Evolutionary conservation across 305 asterid genomes (phyloP).

Genomic region (Ilex paraguariensis): DNA sequence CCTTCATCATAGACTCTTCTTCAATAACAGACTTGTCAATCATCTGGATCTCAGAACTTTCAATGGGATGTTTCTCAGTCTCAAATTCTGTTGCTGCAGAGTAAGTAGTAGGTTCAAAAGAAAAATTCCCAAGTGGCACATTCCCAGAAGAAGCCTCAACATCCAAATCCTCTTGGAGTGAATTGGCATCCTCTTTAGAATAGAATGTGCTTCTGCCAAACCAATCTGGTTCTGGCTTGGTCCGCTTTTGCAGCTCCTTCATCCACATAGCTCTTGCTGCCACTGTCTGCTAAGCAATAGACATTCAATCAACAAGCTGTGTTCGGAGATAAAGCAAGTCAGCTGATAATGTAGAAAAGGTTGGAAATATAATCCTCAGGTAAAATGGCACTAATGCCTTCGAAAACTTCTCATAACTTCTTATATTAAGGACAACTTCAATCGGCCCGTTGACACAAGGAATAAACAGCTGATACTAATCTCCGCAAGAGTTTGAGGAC

Average conservation of each 20-base stretch:
- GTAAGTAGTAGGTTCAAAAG: constrained; percentile 29
- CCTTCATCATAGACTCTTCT: constrained; percentile 39
- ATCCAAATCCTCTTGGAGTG: constrained; percentile 35
- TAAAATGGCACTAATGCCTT: too few species aligned
- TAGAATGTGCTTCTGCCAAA: constrained; percentile 38
- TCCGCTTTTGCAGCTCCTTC: constrained; percentile 77
- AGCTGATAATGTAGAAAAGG: too few species aligned
- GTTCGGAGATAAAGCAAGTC: too few species aligned
- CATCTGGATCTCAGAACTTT: constrained; percentile 38
- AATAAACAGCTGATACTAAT: too few species aligned
- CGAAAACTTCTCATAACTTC: too few species aligned
- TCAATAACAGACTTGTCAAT: constrained; percentile 53
- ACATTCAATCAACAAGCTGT: too few species aligned
- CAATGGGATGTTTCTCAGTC: constrained; percentile 40
- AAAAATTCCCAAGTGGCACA: constrained; percentile 23
- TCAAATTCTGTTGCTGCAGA: constrained; percentile 32
- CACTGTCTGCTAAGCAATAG: constrained; percentile 44
- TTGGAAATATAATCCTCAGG: too few species aligned
- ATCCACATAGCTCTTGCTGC: constrained; percentile 89
- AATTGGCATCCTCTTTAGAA: constrained; percentile 35
- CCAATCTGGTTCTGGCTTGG: constrained; percentile 55
- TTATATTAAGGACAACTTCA: too few species aligned
- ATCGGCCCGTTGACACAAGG: too few species aligned
- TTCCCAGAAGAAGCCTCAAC: constrained; percentile 40
- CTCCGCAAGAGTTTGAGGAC: too few species aligned